A percentile compares a stretch with the other conserved stretches of the same genome.
Evolutionary conservation across 176 grass and related monocot species (phyloP).

Genomic region (Ensete glaucum): DNA sequence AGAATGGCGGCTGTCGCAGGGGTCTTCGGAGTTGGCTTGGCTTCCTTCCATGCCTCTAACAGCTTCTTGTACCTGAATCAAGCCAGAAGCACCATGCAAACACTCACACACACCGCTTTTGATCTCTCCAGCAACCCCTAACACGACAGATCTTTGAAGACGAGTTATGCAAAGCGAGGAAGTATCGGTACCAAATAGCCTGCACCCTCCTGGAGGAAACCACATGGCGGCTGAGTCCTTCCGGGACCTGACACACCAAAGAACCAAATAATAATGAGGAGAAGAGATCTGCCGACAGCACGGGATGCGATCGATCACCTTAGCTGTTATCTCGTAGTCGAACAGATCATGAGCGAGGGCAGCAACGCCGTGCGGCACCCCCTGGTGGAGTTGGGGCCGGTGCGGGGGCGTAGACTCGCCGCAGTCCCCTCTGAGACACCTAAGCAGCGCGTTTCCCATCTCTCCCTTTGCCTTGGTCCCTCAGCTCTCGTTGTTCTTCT

Average conservation of each 20-base stretch:
- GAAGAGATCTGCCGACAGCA: neutral
- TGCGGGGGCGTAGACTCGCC: constrained; percentile 6
- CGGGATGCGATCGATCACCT: constrained; percentile 5
- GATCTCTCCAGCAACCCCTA: no score
- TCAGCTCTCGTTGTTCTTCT: no score
- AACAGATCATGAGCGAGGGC: constrained; percentile 17
- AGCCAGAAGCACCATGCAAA: neutral
- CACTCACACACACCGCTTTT: no score
- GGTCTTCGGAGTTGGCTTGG: neutral
- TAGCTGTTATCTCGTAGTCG: constrained; percentile 22
- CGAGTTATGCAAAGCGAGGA: neutral
- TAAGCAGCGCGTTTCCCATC: constrained; percentile 12
- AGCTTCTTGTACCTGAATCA: constrained; percentile 12
- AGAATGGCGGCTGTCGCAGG: constrained; percentile 6
- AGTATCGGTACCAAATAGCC: constrained; percentile 4
- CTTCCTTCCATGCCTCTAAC: constrained; percentile 8
- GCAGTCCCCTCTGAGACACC: neutral
- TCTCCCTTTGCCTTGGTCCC: neutral
- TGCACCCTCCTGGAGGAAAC: constrained; percentile 5
- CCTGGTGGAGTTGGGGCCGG: neutral
- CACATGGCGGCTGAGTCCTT: constrained; percentile 5
- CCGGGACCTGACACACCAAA: constrained; percentile 6
- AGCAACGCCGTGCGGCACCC: neutral
- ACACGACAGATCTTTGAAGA: no score
- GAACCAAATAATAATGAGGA: neutral